Base-by-base conservation (phyloP, 2,329 filamentous ascomycete species). In the Nothomitra cinnamomea region DNA sequence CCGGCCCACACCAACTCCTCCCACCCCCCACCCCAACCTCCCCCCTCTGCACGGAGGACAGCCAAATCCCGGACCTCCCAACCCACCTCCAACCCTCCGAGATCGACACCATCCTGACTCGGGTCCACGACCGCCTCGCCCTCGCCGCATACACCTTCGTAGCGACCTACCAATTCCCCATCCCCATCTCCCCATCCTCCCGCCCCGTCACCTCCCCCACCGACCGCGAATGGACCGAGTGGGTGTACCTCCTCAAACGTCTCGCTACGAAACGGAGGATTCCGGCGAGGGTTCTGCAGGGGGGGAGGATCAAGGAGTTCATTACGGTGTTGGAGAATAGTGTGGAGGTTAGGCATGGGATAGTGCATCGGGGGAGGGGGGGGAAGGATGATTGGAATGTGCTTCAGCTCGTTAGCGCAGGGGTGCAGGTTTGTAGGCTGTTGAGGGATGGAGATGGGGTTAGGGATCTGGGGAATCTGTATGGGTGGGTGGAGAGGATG, bases 61-160 rank as follows among this genome's bases (percentile, higher is more conserved):
- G 83, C 59, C 85, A 90, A 63, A 74, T 94, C 51, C 86, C 86
- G 19, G 82, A 85, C 65, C 78, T 92, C 32, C 87, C 87, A 48
- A 88, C 85, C 61, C 87, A 88, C 65, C 76, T 94, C 51, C 77
- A 85, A 61, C 82, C 87, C 53, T 81, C 87, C 67, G 87, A 94
- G 68, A 87, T 94, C 72, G 86, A 92, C 69, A 78, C 77, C 63
- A 85, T 94, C 60, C 72, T 92, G 55, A 79, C 78, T 54, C 78
- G 83, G 66, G 85, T 92, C 67, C 92, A 92, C 70, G 85, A 90
- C 68, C 78, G 86, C 57, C 73, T 94, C 47, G 88, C 86, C 22
- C 83, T 85, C 66, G 92, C 86, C 66, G 87, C 86, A 32, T 94
- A 84, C 73, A 85, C 94, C 69, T 94, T 94, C 67, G 82, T 94